These are phyloP conservation scores for Diaporthe sp. DNA, from an alignment of 2,329 filamentous ascomycete genomes.

Conservation along the genomic window DNA sequence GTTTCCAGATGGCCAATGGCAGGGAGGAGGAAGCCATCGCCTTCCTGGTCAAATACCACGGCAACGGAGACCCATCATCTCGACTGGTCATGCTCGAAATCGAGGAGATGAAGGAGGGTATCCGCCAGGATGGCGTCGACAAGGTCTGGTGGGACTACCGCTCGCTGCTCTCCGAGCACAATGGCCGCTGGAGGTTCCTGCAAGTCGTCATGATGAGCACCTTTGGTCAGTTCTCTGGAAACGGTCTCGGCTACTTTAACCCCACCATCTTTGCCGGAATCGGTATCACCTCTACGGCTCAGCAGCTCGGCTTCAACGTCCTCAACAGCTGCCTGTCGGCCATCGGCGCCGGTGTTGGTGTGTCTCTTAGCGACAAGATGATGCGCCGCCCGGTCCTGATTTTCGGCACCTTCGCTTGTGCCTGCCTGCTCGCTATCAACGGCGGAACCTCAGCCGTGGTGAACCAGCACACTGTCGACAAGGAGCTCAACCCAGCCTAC, in stretches of 20 bases:
- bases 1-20: conserved; percentile 58
- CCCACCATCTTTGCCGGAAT: conserved; percentile 60
- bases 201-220: conserved; percentile 66
- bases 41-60: conserved; percentile 60
- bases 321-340: conserved; percentile 62
- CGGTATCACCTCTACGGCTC: conserved; percentile 52
- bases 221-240: conserved; percentile 66
- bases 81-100: conserved; percentile 57
- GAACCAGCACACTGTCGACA: conserved; percentile 47
- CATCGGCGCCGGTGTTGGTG: conserved; percentile 59
- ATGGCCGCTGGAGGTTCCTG: conserved; percentile 62
- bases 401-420: conserved; percentile 59
- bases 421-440: conserved; percentile 59
- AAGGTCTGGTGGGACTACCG: conserved; percentile 64
- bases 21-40: conserved; percentile 56
- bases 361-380: conserved; percentile 60
- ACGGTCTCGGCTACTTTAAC: conserved; percentile 66
- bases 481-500: conserved; percentile 48
- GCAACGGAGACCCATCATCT: conserved; percentile 56
- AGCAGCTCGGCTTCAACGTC: conserved; percentile 60
- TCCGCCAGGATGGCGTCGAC: conserved; percentile 61
- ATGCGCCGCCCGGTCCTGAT: conserved; percentile 62
- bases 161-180: conserved; percentile 59
- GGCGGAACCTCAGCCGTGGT: conserved; percentile 59
- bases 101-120: conserved; percentile 59